phyloP scores from a whole-genome alignment of 1,284 basidiomycete genomes.

The Ganoderma leucocontextum region DNA sequence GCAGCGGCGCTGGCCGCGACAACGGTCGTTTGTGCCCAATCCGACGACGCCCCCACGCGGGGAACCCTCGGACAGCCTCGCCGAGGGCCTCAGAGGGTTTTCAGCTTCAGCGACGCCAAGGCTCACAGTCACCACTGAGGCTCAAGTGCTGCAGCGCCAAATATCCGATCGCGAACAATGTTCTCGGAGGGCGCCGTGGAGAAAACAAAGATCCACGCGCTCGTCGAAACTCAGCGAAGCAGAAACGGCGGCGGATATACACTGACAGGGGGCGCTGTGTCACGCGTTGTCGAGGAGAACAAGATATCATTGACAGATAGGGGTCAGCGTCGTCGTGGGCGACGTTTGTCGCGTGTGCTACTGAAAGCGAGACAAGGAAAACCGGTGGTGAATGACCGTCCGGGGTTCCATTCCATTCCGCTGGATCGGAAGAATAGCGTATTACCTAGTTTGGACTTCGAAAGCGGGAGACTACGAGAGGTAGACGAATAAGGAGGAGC shows the following conservation, averaged over 20 bases:
- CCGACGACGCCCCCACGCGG: background rate
- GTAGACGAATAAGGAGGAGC: slow-evolving; percentile 24
- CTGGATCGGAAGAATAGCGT: slow-evolving; percentile 21
- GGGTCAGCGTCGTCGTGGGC: slow-evolving; percentile 7
- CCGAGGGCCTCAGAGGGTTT: background rate
- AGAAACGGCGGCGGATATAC: background rate
- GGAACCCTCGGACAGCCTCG: slow-evolving; percentile 1
- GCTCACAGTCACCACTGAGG: background rate
- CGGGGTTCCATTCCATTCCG: slow-evolving; percentile 22
- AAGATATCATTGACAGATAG: slow-evolving; percentile 20
- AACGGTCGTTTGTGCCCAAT: slow-evolving; percentile 15
- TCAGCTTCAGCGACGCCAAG: background rate
- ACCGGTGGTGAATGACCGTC: slow-evolving; percentile 12
- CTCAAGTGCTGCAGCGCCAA: background rate
- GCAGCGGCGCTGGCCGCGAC: slow-evolving; percentile 11
- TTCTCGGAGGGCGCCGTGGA: background rate
- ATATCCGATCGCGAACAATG: slow-evolving; percentile 4
- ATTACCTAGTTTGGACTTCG: slow-evolving; percentile 29
- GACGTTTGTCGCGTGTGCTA: slow-evolving; percentile 10
- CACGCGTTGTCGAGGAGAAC: slow-evolving; percentile 13
- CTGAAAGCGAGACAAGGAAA: slow-evolving; percentile 17
- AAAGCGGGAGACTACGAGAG: slow-evolving; percentile 10
- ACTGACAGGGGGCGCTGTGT: background rate
- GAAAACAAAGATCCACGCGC: slow-evolving; percentile 2
- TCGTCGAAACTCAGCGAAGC: slow-evolving; percentile 2